phyloP scores from a whole-genome alignment of 2,329 filamentous ascomycete species.

The Exserohilum rostratum region DNA sequence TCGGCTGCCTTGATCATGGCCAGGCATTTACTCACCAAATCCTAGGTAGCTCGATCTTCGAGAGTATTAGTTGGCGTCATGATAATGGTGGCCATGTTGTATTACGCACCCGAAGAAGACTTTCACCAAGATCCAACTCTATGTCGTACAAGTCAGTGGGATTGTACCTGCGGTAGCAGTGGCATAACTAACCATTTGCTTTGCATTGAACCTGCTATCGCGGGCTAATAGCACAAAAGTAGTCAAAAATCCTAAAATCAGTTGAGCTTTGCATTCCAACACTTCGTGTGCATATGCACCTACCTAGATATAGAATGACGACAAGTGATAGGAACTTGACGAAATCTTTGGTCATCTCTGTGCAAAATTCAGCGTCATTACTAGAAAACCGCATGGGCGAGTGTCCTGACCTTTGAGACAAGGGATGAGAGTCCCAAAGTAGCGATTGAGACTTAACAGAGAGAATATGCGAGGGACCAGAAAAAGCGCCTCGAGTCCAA shows the following conservation, averaged over 20 bases:
- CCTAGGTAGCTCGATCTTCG: constrained; percentile 69
- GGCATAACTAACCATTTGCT: constrained; percentile 61
- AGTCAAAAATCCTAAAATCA: constrained; percentile 73
- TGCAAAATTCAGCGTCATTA: neutral
- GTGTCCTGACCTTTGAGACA: constrained; percentile 67
- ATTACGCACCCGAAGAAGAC: constrained; percentile 73
- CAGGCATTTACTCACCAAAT: constrained; percentile 60
- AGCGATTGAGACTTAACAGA: constrained; percentile 82
- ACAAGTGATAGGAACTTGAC: constrained; percentile 81
- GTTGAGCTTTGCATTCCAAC: constrained; percentile 2
- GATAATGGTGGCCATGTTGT: neutral
- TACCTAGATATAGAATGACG: constrained; percentile 78
- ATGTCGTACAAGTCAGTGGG: constrained; percentile 16
- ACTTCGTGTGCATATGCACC: neutral
- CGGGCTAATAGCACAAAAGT: constrained; percentile 82
- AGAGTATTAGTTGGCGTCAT: neutral
- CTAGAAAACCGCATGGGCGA: neutral
- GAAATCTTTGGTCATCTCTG: constrained; percentile 92
- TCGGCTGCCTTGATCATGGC: neutral
- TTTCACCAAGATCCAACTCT: constrained; percentile 74
- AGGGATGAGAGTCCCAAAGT: constrained; percentile 88
- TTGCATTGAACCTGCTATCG: constrained; percentile 64
- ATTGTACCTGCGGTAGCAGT: no score
- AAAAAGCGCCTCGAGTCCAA: constrained; percentile 86
- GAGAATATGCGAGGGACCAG: constrained; percentile 88